These are phyloP conservation scores for Inonotus hispidus DNA, from an alignment of 1,284 basidiomycete species.

Conservation along the genomic window DNA sequence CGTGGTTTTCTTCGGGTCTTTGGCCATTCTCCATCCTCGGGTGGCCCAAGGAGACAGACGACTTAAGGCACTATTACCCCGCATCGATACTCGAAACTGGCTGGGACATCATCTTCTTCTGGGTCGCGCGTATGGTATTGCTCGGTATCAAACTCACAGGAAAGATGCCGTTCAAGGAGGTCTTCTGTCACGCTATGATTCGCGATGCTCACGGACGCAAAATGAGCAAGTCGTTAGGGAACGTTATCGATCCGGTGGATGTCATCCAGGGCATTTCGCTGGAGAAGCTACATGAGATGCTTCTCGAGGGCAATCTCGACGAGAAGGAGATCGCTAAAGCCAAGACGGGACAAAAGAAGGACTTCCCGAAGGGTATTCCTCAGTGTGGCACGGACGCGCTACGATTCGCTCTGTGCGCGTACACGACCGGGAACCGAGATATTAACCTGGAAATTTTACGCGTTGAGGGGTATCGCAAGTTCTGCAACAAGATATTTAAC, in stretches of 20 bases:
- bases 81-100: conserved; percentile 91
- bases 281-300: conserved; percentile 82
- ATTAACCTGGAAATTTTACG: conserved; percentile 95
- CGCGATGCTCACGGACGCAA: conserved; percentile 98
- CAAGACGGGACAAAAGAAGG: conserved; percentile 94
- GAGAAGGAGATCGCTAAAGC: conserved; percentile 93
- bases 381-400: conserved; percentile 98
- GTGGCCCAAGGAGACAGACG: conserved; percentile 88
- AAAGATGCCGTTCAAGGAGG: conserved; percentile 92
- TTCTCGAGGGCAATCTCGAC: conserved; percentile 90
- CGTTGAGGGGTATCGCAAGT: conserved; percentile 99
- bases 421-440: conserved; percentile 87
- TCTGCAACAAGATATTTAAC: conserved; percentile 99
- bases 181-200: conserved; percentile 99
- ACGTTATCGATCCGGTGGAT: conserved; percentile 97
- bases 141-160: conserved; percentile 89
- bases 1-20: conserved; percentile 97
- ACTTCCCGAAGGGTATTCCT: conserved; percentile 98
- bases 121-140: conserved; percentile 98
- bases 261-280: conserved; percentile 88
- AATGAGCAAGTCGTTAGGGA: conserved; percentile 98
- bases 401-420: conserved; percentile 92
- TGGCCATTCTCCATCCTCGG: conserved; percentile 99
- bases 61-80: conserved; percentile 84
- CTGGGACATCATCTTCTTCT: conserved; percentile 99